phyloP scores from a whole-genome alignment of 768 basidiomycete genomes.

The Sutorius australiensis region DNA sequence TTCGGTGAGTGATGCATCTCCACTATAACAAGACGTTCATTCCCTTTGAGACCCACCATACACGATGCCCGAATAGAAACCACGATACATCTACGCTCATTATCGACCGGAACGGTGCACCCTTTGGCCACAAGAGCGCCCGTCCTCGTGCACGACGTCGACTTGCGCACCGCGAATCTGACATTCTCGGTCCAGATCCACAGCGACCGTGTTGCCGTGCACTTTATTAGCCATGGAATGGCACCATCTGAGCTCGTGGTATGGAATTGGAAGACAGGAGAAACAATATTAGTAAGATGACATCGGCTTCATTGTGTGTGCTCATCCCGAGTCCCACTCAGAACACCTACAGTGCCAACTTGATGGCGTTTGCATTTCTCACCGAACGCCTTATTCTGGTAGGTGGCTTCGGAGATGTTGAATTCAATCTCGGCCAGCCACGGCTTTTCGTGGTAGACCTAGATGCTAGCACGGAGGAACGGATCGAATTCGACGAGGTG shows the following conservation, averaged over 20 bases:
- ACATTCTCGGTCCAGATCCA: constrained; percentile 55
- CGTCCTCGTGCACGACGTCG: constrained; percentile 27
- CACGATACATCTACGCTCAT: constrained; percentile 41
- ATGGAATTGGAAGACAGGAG: constrained; percentile 68
- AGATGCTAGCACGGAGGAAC: constrained; percentile 27
- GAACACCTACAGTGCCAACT: constrained; percentile 30
- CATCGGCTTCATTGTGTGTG: neutral
- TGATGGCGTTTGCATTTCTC: constrained; percentile 42
- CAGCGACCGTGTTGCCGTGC: constrained; percentile 48
- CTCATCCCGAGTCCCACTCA: constrained; percentile 5
- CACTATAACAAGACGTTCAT: neutral
- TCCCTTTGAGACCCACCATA: constrained; percentile 9
- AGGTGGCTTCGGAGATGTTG: constrained; percentile 25
- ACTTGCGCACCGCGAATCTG: constrained; percentile 16
- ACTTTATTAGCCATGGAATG: constrained; percentile 36
- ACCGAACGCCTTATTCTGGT: constrained; percentile 39
- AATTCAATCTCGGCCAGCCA: constrained; percentile 22
- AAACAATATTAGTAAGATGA: constrained; percentile 44
- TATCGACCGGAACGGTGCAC: constrained; percentile 46
- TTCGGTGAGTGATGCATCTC: constrained; percentile 29
- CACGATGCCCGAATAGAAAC: constrained; percentile 17
- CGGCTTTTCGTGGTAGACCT: constrained; percentile 42
- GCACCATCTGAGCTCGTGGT: constrained; percentile 46
- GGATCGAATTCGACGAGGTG: constrained; percentile 28
- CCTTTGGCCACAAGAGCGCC: constrained; percentile 37